A percentile compares a stretch with the other conserved stretches of the same genome.
Evolutionary conservation across 169 alveolate genomes (phyloP).

Genomic region (Plasmodium billcollinsi): DNA sequence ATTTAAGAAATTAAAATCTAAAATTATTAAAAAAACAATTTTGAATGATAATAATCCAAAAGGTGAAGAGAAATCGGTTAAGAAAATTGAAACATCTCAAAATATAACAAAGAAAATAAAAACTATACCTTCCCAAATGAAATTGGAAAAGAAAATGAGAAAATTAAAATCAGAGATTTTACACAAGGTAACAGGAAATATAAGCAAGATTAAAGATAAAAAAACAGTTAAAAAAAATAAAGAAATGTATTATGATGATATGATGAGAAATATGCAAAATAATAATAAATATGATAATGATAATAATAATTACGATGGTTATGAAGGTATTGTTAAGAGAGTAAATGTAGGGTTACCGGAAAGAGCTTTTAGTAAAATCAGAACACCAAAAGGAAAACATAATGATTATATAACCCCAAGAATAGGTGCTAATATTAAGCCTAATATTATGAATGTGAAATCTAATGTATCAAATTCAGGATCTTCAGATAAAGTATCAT

Average conservation of each 20-base stretch:
- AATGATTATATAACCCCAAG: conserved; percentile 59
- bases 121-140: conserved; percentile 33
- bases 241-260: neutral
- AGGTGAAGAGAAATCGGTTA: conserved; percentile 31
- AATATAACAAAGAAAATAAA: conserved; percentile 44
- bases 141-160: conserved; percentile 41
- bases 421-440: conserved; percentile 18
- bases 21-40: conserved; percentile 22
- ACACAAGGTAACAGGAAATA: conserved; percentile 17
- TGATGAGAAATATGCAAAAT: neutral
- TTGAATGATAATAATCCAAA: conserved; percentile 33
- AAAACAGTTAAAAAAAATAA: conserved; percentile 34
- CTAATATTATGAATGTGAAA: conserved; percentile 8
- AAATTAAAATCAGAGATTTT: conserved; percentile 24
- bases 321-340: conserved; percentile 2
- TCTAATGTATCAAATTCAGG: conserved; percentile 4
- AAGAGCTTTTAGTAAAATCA: conserved; percentile 19
- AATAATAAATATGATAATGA: neutral
- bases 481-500: conserved; percentile 6
- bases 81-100: conserved; percentile 17
- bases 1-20: conserved; percentile 55
- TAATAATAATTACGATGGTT: neutral
- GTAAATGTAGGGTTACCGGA: conserved; percentile 1
- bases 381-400: conserved; percentile 47
- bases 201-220: conserved; percentile 43